These are phyloP conservation scores for Vaccinium vitisidaea DNA, from an alignment of 148 eudicot species.

Conservation along the genomic window DNA sequence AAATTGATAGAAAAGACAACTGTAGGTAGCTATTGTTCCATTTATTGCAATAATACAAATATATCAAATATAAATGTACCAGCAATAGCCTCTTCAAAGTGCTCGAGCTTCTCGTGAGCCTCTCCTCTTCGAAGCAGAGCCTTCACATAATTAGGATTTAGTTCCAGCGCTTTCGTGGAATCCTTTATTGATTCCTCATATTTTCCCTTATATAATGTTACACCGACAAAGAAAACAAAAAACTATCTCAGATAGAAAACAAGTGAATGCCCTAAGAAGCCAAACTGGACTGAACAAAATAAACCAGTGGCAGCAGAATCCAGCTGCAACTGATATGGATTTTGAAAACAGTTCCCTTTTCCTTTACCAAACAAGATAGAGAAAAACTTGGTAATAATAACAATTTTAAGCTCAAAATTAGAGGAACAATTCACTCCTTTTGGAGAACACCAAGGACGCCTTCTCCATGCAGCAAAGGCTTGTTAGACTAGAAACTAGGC, in stretches of 20 bases:
- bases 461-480: background rate
- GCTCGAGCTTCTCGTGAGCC: constrained; percentile 88
- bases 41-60: background rate
- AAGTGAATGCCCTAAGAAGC: background rate
- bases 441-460: background rate
- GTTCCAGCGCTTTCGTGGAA: constrained; percentile 82
- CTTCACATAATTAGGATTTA: constrained; percentile 73
- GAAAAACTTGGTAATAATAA: background rate
- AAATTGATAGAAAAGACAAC: background rate
- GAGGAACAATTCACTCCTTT: background rate
- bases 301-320: background rate
- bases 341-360: background rate
- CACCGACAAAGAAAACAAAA: background rate
- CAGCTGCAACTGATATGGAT: background rate
- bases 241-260: background rate
- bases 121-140: constrained; percentile 80
- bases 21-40: background rate
- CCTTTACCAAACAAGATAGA: background rate
- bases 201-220: constrained; percentile 48
- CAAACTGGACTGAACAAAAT: background rate
- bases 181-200: constrained; percentile 73
- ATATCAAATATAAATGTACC: constrained; percentile 38
- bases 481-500: background rate
- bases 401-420: background rate
- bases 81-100: constrained; percentile 85